Percentiles rank a stretch among this genome's conserved stretches.
Evolutionary conservation across 768 basidiomycete species (phyloP).

Genomic region (Agaricus blazei): DNA sequence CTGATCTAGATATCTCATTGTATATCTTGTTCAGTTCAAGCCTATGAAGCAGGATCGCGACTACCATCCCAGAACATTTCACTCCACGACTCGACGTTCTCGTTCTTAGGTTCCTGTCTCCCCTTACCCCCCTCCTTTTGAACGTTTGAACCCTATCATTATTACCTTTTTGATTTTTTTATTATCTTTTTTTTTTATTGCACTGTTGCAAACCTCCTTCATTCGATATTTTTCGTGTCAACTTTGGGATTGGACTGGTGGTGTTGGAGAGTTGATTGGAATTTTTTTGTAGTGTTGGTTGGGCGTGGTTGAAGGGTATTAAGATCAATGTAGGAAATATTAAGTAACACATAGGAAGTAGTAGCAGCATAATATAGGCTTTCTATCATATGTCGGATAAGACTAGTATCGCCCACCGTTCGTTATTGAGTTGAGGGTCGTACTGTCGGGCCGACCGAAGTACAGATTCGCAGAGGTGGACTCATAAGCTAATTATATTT

Average conservation of each 20-base stretch:
- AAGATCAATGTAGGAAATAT: not conserved
- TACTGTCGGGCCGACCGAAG: too few relatives aligned
- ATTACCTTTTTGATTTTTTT: slow-evolving; percentile 4
- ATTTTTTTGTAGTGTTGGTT: not conserved
- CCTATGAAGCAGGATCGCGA: not conserved
- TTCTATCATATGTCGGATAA: too few relatives aligned
- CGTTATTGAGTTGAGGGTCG: too few relatives aligned
- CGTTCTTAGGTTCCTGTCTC: not conserved
- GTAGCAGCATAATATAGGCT: too few relatives aligned
- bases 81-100: not conserved
- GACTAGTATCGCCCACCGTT: too few relatives aligned
- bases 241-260: not conserved
- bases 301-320: not conserved
- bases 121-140: not conserved
- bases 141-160: slow-evolving; percentile 10
- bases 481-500: too few relatives aligned
- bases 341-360: too few relatives aligned
- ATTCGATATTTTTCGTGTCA: not conserved
- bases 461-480: too few relatives aligned
- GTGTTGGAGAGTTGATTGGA: not conserved
- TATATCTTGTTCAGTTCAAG: not conserved
- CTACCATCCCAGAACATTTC: not conserved
- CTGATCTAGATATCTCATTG: not conserved
- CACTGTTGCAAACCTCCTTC: not conserved
- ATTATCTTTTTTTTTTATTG: not conserved